Evolutionary conservation across 148 eudicot genomes (phyloP), one percentile per base, ranked within the genome.

Genomic region (Chenopodium berlandieri): DNA sequence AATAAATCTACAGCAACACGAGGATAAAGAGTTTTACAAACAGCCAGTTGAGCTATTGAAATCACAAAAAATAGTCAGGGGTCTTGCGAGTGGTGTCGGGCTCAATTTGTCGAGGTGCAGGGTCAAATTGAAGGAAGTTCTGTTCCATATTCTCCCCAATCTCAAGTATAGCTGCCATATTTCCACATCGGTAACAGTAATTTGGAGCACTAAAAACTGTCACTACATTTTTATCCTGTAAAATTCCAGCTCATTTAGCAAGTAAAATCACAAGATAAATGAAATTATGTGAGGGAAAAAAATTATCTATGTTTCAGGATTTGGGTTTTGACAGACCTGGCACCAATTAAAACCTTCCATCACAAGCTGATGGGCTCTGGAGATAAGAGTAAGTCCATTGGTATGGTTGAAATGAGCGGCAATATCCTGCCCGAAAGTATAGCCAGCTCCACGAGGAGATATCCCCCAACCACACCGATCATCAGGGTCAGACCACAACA

Each of bases 391-490:
- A 77, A 93, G 98, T 20, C 97, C 97, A 82, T 95, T 95, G 71
- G 97, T 95, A 84, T 93, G 98, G 88, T 95, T 93, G 87, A 92
- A 95, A 60, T 84, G 89, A 62, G 87, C 73, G 7, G 97, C 97
- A 85, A 95, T 93, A 81, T 95, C 98, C 84, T 95, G 97, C 75
- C 98, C 98, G 82, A 95, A 95, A 30, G 97, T 95, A 78, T 95
- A 95, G 69, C 98, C 98, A 80, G 98, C 98, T 40, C 98, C 98
- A 84, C 98, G 96, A 22, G 98, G 98, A 25, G 98, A 95, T 68
- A 95, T 95, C 65, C 98, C 98, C 98, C 98, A 95, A 65, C 98
- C 98, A 83, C 98, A 95, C 34, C 98, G 94, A 81, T 95, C 98
- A 80, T 95, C 99, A 16, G 99, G 99, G 85, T 95, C 99, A 52